phyloP scores from a whole-genome alignment of 31 red algal species.

The Endocladia muricata region DNA sequence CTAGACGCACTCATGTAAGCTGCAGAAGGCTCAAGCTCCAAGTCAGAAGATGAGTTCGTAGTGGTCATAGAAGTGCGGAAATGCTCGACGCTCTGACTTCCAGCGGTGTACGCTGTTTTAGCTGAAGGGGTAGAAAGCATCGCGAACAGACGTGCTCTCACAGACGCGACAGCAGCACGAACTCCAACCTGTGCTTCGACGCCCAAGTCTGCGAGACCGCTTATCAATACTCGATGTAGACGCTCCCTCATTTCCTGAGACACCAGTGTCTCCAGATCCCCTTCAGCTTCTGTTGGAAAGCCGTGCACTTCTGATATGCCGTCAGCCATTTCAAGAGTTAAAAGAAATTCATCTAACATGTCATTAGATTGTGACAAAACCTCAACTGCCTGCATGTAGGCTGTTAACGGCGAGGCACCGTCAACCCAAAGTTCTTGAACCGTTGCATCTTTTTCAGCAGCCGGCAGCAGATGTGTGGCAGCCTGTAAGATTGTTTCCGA shows the following conservation, averaged over 20 bases:
- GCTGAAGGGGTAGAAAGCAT: conserved; percentile 33
- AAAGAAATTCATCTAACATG: conserved; percentile 24
- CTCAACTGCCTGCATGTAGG: conserved; percentile 52
- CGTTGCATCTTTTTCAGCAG: conserved; percentile 34
- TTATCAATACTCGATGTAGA: conserved; percentile 34
- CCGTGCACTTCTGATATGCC: background rate
- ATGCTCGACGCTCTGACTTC: background rate
- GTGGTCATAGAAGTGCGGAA: background rate
- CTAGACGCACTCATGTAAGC: conserved; percentile 26
- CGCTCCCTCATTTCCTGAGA: conserved; percentile 46
- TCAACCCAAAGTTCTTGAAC: conserved; percentile 22
- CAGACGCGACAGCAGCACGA: conserved; percentile 18
- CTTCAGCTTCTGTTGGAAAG: background rate
- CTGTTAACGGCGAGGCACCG: conserved; percentile 32
- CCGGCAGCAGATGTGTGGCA: conserved; percentile 43
- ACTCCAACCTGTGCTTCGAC: conserved; percentile 58
- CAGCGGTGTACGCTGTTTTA: background rate
- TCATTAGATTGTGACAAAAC: conserved; percentile 28
- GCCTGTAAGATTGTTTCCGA: conserved; percentile 54
- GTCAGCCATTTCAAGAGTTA: conserved; percentile 19
- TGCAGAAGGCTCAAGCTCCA: conserved; percentile 29
- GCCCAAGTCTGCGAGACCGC: conserved; percentile 37
- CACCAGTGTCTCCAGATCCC: conserved; percentile 2
- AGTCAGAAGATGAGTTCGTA: background rate
- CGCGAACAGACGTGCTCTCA: conserved; percentile 33